These are phyloP conservation scores for Fusarium nurragi DNA, from an alignment of 2,329 filamentous ascomycete species.

Conservation along the genomic window DNA sequence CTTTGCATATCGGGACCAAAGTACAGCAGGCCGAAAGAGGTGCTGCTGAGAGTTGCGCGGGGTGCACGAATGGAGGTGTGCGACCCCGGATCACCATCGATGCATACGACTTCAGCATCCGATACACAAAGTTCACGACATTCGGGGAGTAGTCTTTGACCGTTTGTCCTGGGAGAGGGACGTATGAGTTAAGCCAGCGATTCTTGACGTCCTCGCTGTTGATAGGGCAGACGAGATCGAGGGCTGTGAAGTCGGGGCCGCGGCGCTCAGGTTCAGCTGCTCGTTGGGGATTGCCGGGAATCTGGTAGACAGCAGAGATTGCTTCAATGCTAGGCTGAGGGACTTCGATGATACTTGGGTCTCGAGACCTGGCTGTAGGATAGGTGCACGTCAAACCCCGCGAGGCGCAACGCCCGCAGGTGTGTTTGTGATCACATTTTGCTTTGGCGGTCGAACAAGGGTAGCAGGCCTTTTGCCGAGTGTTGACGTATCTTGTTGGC, in stretches of 20 bases:
- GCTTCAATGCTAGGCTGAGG: no score
- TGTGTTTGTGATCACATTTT: not conserved
- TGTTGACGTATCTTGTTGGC: not conserved
- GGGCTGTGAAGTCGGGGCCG: not conserved
- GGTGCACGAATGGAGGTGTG: slow-evolving; percentile 57
- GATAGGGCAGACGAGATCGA: slow-evolving; percentile 55
- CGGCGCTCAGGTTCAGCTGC: not conserved
- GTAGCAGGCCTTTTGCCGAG: not conserved
- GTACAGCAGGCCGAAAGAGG: slow-evolving; percentile 55
- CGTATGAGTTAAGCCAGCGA: slow-evolving; percentile 59
- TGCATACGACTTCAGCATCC: slow-evolving; percentile 57
- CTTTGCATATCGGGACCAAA: slow-evolving; percentile 53
- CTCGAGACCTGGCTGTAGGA: not conserved
- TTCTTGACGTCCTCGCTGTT: slow-evolving; percentile 58
- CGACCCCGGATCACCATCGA: slow-evolving; percentile 49
- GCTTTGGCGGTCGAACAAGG: not conserved
- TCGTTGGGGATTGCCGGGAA: not conserved
- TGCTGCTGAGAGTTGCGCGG: slow-evolving; percentile 45
- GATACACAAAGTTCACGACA: slow-evolving; percentile 52
- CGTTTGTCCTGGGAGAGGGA: slow-evolving; percentile 55
- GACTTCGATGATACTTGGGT: no score
- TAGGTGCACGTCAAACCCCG: not conserved
- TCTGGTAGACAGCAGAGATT: not conserved
- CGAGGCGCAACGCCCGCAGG: not conserved
- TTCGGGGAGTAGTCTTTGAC: slow-evolving; percentile 53